Evolutionary conservation across 768 basidiomycete genomes (phyloP).

Genomic region (Lentinula raphanica): DNA sequence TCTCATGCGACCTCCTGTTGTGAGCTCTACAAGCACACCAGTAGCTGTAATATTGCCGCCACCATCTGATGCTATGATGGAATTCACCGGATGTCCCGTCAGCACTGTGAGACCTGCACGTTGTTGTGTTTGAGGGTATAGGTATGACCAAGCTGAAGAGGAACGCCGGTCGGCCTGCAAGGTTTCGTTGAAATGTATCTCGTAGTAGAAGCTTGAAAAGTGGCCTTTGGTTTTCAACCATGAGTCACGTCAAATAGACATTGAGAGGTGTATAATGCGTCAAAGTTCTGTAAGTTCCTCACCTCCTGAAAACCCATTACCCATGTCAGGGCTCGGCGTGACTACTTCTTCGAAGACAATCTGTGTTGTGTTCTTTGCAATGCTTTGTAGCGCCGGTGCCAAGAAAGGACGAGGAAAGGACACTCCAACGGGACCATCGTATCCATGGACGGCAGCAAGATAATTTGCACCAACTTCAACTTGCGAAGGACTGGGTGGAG

Average conservation of each 20-base stretch:
- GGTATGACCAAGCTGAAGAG: conserved; percentile 14
- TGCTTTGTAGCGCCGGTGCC: conserved; percentile 10
- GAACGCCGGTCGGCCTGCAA: conserved; percentile 13
- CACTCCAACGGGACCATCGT: conserved; percentile 13
- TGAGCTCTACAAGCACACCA: conserved; percentile 7
- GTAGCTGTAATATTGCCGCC: conserved; percentile 9
- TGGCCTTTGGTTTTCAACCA: background rate
- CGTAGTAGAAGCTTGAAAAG: too few relatives aligned
- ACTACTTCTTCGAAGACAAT: conserved; percentile 5
- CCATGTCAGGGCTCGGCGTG: conserved; percentile 11
- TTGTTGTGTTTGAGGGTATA: conserved; percentile 11
- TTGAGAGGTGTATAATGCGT: background rate
- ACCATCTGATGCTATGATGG: background rate
- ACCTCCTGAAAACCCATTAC: conserved; percentile 14
- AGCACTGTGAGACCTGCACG: conserved; percentile 10
- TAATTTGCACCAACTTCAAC: conserved; percentile 12
- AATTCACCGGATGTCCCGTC: conserved; percentile 8
- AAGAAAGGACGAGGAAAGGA: conserved; percentile 12
- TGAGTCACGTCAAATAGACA: too few relatives aligned
- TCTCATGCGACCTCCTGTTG: conserved; percentile 1
- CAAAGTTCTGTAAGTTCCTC: background rate
- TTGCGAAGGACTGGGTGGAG: conserved; percentile 11
- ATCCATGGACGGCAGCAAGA: conserved; percentile 12
- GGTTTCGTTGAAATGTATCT: conserved; percentile 15
- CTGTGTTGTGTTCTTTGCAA: too few relatives aligned